These are phyloP conservation scores for Nectriaceae sp. DNA, from an alignment of 2,329 filamentous ascomycete species.

Conservation along the genomic window DNA sequence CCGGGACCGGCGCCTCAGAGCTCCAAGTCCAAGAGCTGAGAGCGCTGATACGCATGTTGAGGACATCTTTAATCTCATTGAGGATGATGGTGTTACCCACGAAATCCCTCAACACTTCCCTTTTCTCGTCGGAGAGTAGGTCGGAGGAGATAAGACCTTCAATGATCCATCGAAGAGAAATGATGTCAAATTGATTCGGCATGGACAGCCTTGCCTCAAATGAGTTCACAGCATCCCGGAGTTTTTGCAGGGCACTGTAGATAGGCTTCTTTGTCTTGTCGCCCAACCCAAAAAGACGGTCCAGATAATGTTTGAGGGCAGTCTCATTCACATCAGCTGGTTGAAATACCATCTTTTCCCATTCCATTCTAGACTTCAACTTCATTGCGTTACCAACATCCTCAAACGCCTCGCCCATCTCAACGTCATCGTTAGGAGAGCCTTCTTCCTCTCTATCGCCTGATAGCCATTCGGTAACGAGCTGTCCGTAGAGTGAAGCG, in stretches of 20 bases:
- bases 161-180: constrained; percentile 41
- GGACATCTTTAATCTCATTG: constrained; percentile 51
- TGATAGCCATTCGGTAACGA: constrained; percentile 51
- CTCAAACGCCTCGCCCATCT: constrained; percentile 42
- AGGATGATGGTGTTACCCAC: constrained; percentile 43
- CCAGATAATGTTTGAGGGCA: constrained; percentile 42
- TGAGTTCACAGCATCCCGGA: constrained; percentile 28
- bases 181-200: constrained; percentile 37
- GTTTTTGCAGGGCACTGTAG: constrained; percentile 22
- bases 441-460: constrained; percentile 22
- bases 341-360: constrained; percentile 48
- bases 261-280: constrained; percentile 25
- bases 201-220: constrained; percentile 34
- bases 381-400: constrained; percentile 42
- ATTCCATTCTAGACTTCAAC: constrained; percentile 38
- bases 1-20: constrained; percentile 36
- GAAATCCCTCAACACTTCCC: constrained; percentile 46
- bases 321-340: constrained; percentile 38
- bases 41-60: constrained; percentile 51
- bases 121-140: constrained; percentile 44
- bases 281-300: constrained; percentile 40
- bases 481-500: constrained; percentile 46
- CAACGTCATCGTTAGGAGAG: constrained; percentile 17
- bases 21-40: constrained; percentile 50
- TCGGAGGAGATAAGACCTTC: constrained; percentile 45